These are phyloP conservation scores for Thielaviopsis ethacetica DNA, from an alignment of 2,329 filamentous ascomycete species.

Conservation along the genomic window DNA sequence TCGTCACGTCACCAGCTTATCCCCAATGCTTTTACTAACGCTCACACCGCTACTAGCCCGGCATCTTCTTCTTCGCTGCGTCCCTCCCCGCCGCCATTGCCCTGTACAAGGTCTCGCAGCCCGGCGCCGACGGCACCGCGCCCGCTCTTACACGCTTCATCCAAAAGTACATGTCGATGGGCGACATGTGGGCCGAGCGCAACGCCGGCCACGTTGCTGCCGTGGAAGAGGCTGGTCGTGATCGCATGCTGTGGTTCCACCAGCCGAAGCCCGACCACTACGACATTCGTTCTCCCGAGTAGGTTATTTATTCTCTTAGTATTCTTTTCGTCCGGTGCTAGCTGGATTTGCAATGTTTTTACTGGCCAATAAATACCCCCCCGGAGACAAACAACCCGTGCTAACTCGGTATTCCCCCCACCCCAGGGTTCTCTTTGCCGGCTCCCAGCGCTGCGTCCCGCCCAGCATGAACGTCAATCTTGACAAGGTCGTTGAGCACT, in stretches of 20 bases:
- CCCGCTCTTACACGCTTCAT: conserved; percentile 31
- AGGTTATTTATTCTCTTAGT: conserved; percentile 18
- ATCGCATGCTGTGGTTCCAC: conserved; percentile 38
- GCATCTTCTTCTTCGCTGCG: conserved; percentile 30
- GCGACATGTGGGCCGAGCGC: conserved; percentile 30
- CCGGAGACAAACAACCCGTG: neutral
- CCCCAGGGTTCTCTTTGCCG: conserved; percentile 38
- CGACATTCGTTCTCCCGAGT: conserved; percentile 43
- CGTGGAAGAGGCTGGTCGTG: conserved; percentile 38
- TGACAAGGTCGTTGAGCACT: conserved; percentile 41
- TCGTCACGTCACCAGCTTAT: too few relatives aligned
- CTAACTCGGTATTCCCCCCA: conserved; percentile 21
- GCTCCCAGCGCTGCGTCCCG: conserved; percentile 22
- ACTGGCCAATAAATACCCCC: neutral
- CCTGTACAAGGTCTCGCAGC: conserved; percentile 33
- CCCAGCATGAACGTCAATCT: conserved; percentile 24
- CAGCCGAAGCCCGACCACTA: conserved; percentile 28
- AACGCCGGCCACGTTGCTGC: conserved; percentile 35
- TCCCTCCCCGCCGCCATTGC: conserved; percentile 27
- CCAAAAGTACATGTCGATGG: conserved; percentile 28
- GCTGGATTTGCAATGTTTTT: neutral
- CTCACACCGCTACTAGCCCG: conserved; percentile 21
- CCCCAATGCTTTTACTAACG: neutral
- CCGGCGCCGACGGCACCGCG: conserved; percentile 32
- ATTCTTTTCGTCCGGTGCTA: neutral